A percentile compares a stretch with the other conserved stretches of the same genome.
These are phyloP conservation scores for Nigrograna mackinnonii DNA, from an alignment of 2,329 filamentous ascomycete genomes.

Conservation along the genomic window DNA sequence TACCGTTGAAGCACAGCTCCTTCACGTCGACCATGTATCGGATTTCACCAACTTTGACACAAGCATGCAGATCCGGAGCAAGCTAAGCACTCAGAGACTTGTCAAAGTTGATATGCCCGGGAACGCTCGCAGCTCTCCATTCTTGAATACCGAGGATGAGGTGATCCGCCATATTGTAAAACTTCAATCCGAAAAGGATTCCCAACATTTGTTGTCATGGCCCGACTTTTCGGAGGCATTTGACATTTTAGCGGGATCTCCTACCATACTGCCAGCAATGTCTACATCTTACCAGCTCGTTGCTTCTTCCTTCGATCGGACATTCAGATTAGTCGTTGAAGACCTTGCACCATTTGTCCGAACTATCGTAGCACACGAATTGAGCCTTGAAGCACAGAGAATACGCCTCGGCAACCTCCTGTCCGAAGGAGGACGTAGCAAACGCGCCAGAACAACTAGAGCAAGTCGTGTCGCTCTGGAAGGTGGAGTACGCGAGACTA, in stretches of 20 bases:
- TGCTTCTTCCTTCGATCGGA: slow-evolving; percentile 77
- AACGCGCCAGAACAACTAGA: slow-evolving; percentile 71
- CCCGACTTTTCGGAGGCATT: slow-evolving; percentile 53
- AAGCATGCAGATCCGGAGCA: slow-evolving; percentile 31
- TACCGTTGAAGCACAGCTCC: slow-evolving; percentile 55
- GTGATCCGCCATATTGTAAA: slow-evolving; percentile 34
- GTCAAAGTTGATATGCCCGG: slow-evolving; percentile 8
- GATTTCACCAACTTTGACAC: slow-evolving; percentile 49
- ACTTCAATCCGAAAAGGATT: slow-evolving; percentile 19
- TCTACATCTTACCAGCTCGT: slow-evolving; percentile 54
- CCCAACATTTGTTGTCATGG: slow-evolving; percentile 30
- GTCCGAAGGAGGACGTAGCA: slow-evolving; percentile 60
- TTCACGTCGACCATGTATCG: slow-evolving; percentile 54
- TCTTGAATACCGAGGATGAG: slow-evolving; percentile 14
- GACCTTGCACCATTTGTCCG: slow-evolving; percentile 93
- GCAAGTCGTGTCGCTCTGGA: slow-evolving; percentile 78
- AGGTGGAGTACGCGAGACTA: slow-evolving; percentile 68
- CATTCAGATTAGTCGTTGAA: slow-evolving; percentile 64
- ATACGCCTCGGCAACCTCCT: slow-evolving; percentile 64
- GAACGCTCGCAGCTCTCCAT: neutral
- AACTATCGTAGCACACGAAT: slow-evolving; percentile 77
- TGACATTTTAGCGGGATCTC: slow-evolving; percentile 51
- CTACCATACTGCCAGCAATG: slow-evolving; percentile 28
- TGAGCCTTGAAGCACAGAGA: slow-evolving; percentile 70
- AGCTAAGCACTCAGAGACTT: slow-evolving; percentile 20